Conservation (phyloP, 495 filamentous ascomycete genomes). For the Tuber microsphaerosporum region DNA sequence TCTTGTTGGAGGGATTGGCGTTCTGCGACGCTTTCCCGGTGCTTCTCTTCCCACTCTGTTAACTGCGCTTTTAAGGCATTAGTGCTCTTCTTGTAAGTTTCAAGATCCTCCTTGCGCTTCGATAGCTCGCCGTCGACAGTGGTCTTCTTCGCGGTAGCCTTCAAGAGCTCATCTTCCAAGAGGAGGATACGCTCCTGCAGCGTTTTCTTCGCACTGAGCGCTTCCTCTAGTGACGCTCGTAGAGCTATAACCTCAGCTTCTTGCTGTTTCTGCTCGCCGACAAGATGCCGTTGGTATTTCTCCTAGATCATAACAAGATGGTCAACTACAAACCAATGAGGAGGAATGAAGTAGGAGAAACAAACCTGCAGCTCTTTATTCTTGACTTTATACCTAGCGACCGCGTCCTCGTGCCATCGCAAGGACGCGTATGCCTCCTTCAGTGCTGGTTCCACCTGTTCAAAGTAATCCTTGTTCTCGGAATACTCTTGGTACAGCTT, state of each 20-base stretch:
- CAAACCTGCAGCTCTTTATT: slow-evolving; percentile 10
- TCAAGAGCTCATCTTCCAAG: slow-evolving; percentile 45
- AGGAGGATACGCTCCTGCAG: slow-evolving; percentile 50
- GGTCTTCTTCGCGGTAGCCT: not conserved
- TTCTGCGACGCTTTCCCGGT: slow-evolving; percentile 42
- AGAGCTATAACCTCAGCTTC: slow-evolving; percentile 48
- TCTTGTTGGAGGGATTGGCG: slow-evolving; percentile 19
- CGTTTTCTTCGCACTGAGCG: slow-evolving; percentile 66
- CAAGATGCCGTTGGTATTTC: slow-evolving; percentile 11
- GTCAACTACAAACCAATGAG: not conserved
- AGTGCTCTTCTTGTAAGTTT: slow-evolving; percentile 28
- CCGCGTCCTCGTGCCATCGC: slow-evolving; percentile 11
- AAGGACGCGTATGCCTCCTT: slow-evolving; percentile 17
- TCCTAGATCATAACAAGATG: not conserved
- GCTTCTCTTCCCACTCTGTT: slow-evolving; percentile 36
- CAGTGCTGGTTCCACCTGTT: slow-evolving; percentile 42
- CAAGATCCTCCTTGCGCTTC: slow-evolving; percentile 25
- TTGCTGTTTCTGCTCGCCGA: slow-evolving; percentile 8
- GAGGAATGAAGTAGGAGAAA: not conserved
- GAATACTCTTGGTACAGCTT: slow-evolving; percentile 25
- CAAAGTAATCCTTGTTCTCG: slow-evolving; percentile 26
- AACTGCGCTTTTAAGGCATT: not conserved
- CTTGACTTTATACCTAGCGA: slow-evolving; percentile 3
- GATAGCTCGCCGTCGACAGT: slow-evolving; percentile 28
- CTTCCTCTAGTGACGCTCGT: slow-evolving; percentile 51